Evolutionary conservation across 2,329 filamentous ascomycete genomes (phyloP).

Genomic region (Ophiognomonia clavigignenti-juglandacearum): DNA sequence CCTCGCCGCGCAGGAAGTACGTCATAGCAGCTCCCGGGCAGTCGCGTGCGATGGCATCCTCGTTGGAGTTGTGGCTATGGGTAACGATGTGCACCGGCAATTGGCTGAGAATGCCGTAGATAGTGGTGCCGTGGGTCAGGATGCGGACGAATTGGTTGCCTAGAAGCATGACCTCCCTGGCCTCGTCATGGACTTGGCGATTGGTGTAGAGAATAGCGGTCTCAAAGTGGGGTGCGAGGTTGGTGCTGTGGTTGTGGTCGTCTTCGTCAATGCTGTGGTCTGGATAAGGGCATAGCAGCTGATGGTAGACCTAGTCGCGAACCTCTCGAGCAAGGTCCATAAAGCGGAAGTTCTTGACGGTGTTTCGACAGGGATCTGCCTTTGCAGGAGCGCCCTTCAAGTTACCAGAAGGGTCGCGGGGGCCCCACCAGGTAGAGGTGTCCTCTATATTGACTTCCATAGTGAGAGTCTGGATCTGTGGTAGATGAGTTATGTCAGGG

Average conservation of each 20-base stretch:
- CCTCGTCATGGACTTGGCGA: conserved; percentile 7
- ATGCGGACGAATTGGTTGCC: conserved; percentile 9
- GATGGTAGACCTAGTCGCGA: neutral
- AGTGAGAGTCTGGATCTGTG: too few species aligned
- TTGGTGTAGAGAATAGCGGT: conserved; percentile 5
- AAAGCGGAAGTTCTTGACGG: neutral
- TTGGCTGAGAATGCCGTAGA: neutral
- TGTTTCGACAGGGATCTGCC: too few species aligned
- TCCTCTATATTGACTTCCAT: too few species aligned
- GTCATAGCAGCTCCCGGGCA: conserved; percentile 6
- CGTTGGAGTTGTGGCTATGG: neutral
- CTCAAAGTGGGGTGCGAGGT: neutral
- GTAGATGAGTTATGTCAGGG: too few species aligned
- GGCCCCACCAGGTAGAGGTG: too few species aligned
- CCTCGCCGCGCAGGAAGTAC: neutral
- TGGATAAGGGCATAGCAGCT: conserved; percentile 6
- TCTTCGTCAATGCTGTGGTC: neutral
- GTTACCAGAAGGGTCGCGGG: too few species aligned
- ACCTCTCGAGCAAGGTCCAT: conserved; percentile 4
- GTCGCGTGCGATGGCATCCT: neutral
- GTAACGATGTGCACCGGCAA: conserved; percentile 1
- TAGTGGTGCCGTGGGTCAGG: neutral
- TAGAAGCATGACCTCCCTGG: conserved; percentile 4
- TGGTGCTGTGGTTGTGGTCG: neutral
- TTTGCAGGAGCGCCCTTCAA: too few species aligned